Percentiles rank a stretch among this genome's conserved stretches.
phyloP scores from a whole-genome alignment of 495 filamentous ascomycete genomes.

The Neurospora pannonica region DNA sequence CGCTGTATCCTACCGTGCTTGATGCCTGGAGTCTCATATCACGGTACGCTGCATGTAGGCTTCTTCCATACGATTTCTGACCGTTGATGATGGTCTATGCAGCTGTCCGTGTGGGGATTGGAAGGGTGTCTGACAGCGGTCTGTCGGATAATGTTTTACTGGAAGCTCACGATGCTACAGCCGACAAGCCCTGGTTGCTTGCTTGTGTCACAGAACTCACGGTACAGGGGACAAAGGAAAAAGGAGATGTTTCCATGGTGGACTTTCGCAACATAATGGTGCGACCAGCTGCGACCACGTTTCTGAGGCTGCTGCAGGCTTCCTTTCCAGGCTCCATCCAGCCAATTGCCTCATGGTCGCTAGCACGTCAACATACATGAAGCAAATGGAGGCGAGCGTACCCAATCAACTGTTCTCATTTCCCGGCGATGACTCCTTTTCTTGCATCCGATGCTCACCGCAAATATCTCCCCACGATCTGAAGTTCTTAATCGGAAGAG shows the following conservation, averaged over 20 bases:
- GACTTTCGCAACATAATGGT: background rate
- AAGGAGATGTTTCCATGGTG: background rate
- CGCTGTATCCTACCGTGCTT: background rate
- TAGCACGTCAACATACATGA: background rate
- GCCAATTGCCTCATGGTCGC: background rate
- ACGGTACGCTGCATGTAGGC: background rate
- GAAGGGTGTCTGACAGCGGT: background rate
- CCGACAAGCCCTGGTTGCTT: background rate
- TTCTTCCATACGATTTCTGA: background rate
- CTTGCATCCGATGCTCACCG: background rate
- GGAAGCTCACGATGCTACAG: background rate
- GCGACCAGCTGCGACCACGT: background rate
- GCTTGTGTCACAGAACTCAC: background rate
- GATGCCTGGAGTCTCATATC: background rate
- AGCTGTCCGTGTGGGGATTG: background rate
- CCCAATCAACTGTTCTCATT: background rate
- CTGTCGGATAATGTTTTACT: background rate
- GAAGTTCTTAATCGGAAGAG: background rate
- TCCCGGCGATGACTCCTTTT: background rate
- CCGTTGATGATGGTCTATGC: background rate
- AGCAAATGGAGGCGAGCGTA: background rate
- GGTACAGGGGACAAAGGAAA: background rate
- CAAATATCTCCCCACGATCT: background rate
- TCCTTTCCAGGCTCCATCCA: background rate
- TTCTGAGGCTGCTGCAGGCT: background rate